Percentiles rank a stretch among this genome's conserved stretches.
phyloP scores from a whole-genome alignment of 441 rosid species.

The Corymbia calophylla region DNA sequence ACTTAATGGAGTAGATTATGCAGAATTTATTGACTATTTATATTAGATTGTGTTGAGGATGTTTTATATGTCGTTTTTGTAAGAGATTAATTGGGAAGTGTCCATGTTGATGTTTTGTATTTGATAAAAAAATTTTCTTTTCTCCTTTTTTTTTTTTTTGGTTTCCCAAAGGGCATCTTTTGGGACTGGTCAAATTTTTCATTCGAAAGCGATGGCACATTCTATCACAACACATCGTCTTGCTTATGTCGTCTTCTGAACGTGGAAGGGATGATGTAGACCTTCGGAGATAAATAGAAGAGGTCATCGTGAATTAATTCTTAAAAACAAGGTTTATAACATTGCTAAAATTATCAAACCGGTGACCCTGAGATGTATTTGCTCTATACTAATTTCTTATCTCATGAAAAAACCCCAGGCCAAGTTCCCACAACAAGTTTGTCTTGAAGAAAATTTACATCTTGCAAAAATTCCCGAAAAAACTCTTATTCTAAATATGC shows the following conservation, averaged over 20 bases:
- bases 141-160: too few species aligned
- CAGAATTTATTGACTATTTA: neutral
- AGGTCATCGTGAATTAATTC: neutral
- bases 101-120: neutral
- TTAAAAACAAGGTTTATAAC: neutral
- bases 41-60: accelerated
- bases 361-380: accelerated
- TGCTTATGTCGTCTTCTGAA: neutral
- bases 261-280: neutral
- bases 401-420: neutral
- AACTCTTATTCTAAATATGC: too few species aligned
- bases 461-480: too few species aligned
- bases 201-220: neutral
- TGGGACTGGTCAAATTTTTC: neutral
- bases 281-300: neutral
- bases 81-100: neutral
- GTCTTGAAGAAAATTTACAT: too few species aligned
- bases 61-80: neutral
- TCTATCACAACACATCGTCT: neutral
- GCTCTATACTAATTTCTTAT: neutral
- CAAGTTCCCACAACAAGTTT: neutral
- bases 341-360: neutral
- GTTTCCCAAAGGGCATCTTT: neutral
- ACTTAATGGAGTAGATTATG: too few species aligned
- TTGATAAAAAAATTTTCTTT: neutral